Percentiles rank a stretch among this genome's conserved stretches.
Conservation (phyloP, 148 eudicot species). For the Amaranthus hypochondriacus region DNA sequence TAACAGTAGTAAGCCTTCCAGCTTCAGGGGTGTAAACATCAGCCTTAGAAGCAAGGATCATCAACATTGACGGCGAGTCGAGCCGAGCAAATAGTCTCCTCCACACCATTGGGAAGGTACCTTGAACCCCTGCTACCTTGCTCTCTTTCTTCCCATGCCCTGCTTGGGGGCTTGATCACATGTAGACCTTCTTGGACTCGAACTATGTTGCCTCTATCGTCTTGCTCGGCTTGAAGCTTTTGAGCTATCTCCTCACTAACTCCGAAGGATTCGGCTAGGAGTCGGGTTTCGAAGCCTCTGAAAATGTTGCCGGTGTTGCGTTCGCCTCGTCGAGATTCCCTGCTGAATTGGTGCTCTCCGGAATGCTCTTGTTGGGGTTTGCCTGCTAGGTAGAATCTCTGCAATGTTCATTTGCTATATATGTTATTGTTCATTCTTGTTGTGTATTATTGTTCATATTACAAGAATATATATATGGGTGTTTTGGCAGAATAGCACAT, state of each 20-base stretch:
- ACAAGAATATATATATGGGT: no score
- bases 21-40: constrained; percentile 69
- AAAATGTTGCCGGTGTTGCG: constrained; percentile 41
- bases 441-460: no score
- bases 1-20: constrained; percentile 51
- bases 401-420: not conserved
- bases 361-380: constrained; percentile 39
- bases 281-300: constrained; percentile 37
- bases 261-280: constrained; percentile 46
- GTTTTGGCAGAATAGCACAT: no score
- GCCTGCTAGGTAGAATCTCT: constrained; percentile 81
- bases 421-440: no score
- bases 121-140: not conserved
- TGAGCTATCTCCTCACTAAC: constrained; percentile 48
- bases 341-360: constrained; percentile 10
- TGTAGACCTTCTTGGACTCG: constrained; percentile 41
- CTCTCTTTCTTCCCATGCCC: constrained; percentile 1
- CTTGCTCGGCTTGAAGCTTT: constrained; percentile 38
- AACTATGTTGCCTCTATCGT: constrained; percentile 66
- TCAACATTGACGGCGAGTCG: constrained; percentile 45
- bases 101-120: constrained; percentile 42
- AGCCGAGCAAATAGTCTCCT: constrained; percentile 62
- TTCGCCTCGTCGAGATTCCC: constrained; percentile 14
- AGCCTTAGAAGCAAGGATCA: constrained; percentile 44
- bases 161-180: constrained; percentile 47